phyloP scores from a whole-genome alignment of 306 rosid genomes.

The Vigna unguiculata region DNA sequence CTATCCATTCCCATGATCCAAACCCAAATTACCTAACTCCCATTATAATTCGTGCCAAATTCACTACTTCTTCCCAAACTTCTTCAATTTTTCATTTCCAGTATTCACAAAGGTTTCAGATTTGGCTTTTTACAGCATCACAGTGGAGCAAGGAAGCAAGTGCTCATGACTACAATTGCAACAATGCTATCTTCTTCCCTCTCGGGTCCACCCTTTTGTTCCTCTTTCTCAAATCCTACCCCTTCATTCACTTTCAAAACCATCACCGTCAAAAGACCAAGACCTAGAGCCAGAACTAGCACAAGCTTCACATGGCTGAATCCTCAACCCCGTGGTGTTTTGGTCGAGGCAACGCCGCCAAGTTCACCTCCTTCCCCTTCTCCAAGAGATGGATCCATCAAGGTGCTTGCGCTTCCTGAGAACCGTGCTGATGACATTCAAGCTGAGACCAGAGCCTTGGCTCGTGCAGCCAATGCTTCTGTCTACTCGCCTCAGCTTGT shows the following conservation, averaged over 20 bases:
- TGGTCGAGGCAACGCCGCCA: constrained; percentile 59
- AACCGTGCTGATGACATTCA: constrained; percentile 66
- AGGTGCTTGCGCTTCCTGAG: constrained; percentile 43
- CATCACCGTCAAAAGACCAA: constrained; percentile 7
- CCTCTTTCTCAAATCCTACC: constrained; percentile 15
- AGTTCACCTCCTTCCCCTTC: constrained; percentile 37
- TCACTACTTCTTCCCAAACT: neutral
- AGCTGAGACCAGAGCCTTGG: constrained; percentile 79
- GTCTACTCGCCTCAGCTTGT: constrained; percentile 71
- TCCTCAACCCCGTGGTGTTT: constrained; percentile 58
- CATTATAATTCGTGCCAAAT: constrained; percentile 5
- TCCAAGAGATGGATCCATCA: constrained; percentile 43
- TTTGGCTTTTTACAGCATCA: constrained; percentile 4
- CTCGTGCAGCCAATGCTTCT: constrained; percentile 76
- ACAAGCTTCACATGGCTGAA: constrained; percentile 34
- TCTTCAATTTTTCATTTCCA: neutral
- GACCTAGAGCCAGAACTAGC: constrained; percentile 10
- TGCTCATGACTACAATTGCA: constrained; percentile 37
- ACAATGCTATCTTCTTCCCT: constrained; percentile 39
- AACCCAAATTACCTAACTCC: neutral
- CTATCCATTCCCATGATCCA: neutral
- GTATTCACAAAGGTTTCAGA: constrained; percentile 13
- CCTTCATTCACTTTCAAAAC: constrained; percentile 34
- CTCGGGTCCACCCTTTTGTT: neutral
- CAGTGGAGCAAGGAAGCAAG: neutral